Evolutionary conservation across 441 rosid genomes (phyloP).

Genomic region (Mallotus repandus): DNA sequence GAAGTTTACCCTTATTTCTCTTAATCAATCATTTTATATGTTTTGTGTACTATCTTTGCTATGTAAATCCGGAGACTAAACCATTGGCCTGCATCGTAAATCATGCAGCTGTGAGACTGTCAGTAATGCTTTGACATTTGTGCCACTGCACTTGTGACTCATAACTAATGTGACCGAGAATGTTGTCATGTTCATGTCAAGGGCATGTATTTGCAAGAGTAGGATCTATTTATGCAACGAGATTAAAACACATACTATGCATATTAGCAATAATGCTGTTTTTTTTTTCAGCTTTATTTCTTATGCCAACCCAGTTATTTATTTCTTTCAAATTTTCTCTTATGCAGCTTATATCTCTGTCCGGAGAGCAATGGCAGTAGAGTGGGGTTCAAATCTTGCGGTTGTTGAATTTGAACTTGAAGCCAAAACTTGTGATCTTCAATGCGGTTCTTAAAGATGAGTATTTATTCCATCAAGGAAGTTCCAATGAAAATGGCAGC

Average conservation of each 20-base stretch:
- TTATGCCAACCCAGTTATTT: background rate
- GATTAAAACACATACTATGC: background rate
- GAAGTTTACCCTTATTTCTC: too few species aligned
- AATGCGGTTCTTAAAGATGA: background rate
- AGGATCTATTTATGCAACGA: background rate
- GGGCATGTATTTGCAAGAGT: background rate
- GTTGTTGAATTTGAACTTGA: constrained; percentile 2
- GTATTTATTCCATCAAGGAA: background rate
- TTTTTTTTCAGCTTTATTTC: background rate
- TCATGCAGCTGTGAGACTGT: too few species aligned
- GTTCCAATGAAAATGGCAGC: constrained; percentile 7
- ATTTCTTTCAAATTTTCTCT: constrained; percentile 12
- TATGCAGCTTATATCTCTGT: constrained; percentile 58
- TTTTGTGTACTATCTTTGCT: too few species aligned
- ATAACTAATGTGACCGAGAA: too few species aligned
- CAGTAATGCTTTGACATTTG: too few species aligned
- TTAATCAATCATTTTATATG: too few species aligned
- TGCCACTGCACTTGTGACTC: too few species aligned
- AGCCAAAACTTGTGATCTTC: background rate
- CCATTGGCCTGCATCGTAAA: too few species aligned
- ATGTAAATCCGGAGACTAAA: too few species aligned
- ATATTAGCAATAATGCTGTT: background rate
- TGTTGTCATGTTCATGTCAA: too few species aligned
- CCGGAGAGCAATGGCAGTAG: constrained; percentile 44
- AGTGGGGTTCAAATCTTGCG: background rate